Conservation (phyloP, 345 rosid species). For the Euphorbia lathyris region DNA sequence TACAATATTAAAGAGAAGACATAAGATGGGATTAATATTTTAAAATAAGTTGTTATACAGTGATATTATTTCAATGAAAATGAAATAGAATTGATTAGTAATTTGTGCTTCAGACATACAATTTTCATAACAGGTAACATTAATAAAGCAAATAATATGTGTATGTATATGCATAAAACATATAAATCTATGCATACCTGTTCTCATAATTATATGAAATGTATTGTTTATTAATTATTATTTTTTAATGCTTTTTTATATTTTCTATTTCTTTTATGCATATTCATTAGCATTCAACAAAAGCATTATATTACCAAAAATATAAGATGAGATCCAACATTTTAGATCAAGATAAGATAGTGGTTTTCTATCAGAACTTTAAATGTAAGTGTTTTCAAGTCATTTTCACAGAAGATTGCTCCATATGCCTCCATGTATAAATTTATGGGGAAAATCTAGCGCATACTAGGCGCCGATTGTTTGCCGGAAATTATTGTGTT, state of each 20-base stretch:
- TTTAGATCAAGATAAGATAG: neutral
- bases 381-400: neutral
- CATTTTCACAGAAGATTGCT: neutral
- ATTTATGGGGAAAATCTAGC: neutral
- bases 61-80: too few species aligned
- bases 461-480: too few species aligned
- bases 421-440: neutral
- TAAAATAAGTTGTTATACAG: neutral
- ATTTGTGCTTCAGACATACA: neutral
- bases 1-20: neutral
- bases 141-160: too few species aligned
- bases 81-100: neutral
- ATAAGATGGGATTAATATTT: neutral
- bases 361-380: neutral
- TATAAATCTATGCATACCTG: neutral
- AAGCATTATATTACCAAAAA: neutral
- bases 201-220: neutral
- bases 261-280: too few species aligned
- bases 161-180: neutral
- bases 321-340: neutral
- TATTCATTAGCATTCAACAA: too few species aligned
- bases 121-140: too few species aligned
- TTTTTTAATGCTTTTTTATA: too few species aligned
- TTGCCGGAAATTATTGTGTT: too few species aligned
- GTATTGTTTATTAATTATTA: too few species aligned